phyloP scores from a whole-genome alignment of 2,329 filamentous ascomycete species.

The Cercospora sp. region DNA sequence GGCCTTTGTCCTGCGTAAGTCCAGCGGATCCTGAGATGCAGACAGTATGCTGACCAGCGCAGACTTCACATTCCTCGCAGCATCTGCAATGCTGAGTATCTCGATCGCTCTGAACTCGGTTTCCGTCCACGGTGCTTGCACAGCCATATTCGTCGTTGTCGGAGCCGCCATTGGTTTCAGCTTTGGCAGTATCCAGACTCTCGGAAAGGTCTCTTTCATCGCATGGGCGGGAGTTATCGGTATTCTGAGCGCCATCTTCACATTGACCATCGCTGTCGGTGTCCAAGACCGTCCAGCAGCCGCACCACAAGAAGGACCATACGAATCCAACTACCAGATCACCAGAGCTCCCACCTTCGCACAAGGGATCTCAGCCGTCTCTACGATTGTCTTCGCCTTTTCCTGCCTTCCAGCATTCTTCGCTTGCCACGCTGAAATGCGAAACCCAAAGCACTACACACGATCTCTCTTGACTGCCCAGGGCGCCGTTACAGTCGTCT shows the following conservation, averaged over 20 bases:
- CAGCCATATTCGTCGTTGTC: conserved; percentile 45
- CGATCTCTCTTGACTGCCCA: conserved; percentile 38
- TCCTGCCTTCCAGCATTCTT: conserved; percentile 44
- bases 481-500: conserved; percentile 31
- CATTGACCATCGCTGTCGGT: conserved; percentile 39
- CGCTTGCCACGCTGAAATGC: conserved; percentile 45
- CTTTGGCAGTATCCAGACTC: conserved; percentile 41
- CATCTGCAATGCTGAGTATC: conserved; percentile 40
- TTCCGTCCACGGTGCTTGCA: conserved; percentile 38
- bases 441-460: conserved; percentile 39
- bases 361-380: conserved; percentile 61
- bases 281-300: conserved; percentile 40
- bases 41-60: not conserved
- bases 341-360: conserved; percentile 42
- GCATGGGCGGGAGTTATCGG: conserved; percentile 39
- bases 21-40: no score
- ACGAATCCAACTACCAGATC: conserved; percentile 37
- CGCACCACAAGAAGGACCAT: conserved; percentile 34
- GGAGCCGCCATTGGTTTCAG: conserved; percentile 44
- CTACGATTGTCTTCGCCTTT: conserved; percentile 50
- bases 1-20: conserved; percentile 24
- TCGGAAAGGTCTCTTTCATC: conserved; percentile 39
- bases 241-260: conserved; percentile 34
- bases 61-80: conserved; percentile 36
- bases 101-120: conserved; percentile 33